phyloP scores from a whole-genome alignment of 129 eudicot species.

The Saposhnikovia divaricata region DNA sequence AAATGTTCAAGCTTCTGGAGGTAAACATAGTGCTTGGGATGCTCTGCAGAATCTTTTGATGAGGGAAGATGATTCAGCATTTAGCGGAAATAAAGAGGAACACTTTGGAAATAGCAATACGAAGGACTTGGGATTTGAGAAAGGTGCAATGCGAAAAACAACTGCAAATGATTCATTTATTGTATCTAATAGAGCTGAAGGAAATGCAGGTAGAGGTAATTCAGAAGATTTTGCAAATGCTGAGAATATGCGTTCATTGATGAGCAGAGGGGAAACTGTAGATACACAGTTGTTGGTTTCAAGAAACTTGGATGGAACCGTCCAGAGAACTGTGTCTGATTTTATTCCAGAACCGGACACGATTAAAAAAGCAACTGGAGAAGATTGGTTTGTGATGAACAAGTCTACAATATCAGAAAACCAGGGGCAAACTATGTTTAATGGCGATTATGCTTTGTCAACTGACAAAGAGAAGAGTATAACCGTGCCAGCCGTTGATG shows the following conservation, averaged over 20 bases:
- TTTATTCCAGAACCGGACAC: constrained; percentile 35
- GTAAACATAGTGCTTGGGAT: constrained; percentile 55
- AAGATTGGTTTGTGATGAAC: constrained; percentile 78
- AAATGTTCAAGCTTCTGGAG: constrained; percentile 20
- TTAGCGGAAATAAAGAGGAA: constrained; percentile 13
- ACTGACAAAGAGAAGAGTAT: constrained; percentile 29
- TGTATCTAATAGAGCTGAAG: constrained; percentile 38
- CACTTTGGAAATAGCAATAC: constrained; percentile 10
- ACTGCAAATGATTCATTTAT: constrained; percentile 46
- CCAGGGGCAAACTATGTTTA: constrained; percentile 31
- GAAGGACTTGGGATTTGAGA: constrained; percentile 44
- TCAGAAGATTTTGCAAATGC: constrained; percentile 42
- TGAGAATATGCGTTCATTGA: constrained; percentile 28
- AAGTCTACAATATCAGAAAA: constrained; percentile 27
- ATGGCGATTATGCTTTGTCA: constrained; percentile 27
- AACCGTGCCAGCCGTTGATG: constrained; percentile 46
- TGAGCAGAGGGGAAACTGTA: constrained; percentile 33
- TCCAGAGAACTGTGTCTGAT: constrained; percentile 29
- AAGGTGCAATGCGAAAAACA: constrained; percentile 24
- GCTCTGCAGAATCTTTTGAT: constrained; percentile 74
- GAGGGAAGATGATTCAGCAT: constrained; percentile 41
- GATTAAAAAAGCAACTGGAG: constrained; percentile 44
- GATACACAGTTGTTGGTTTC: constrained; percentile 47
- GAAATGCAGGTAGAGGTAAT: constrained; percentile 25
- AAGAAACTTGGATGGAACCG: constrained; percentile 27